Base-by-base conservation (phyloP, 306 rosid species). In the Lupinus albus region DNA sequence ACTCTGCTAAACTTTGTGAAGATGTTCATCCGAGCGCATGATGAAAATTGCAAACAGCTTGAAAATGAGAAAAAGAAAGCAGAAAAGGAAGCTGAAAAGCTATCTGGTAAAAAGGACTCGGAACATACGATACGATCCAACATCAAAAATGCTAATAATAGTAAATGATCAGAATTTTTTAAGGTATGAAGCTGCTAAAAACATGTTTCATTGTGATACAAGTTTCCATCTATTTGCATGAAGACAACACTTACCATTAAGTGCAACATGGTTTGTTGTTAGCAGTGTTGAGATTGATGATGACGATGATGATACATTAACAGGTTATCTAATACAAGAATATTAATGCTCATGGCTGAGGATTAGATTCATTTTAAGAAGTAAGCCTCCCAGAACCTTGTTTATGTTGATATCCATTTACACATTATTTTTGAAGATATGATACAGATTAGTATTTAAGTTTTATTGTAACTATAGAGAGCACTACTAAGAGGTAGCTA, bases 1-100 rank as follows among this genome's bases (percentile, higher is more conserved):
- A 87, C 96, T 15, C 81, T 87, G 47, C 81, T 76, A 61, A 89
- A 87, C 80, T 89, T 87, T 74, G 94, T 87, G 86, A 81, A 77
- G 73, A 81, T 87, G 94, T 89, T 89, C 33, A 50, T 66, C 30
- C 79, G 78, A 72, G 88, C 96, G 1, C 91, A 83, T 1, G 85
- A 72, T 4, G 96, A 89, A 77, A 87, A 89, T 62, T 58, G 84
- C 80, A 89, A 87, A 84, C 87, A 87, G 75, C 36, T 82, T 56
- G 91, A 83, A 71, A 70, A 80, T 0, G 96, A 87, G 12, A 85
- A 52, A 68, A 89, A 82, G 87, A 85, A 54, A 80, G 90, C 86
- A 0, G 84, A 63, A 54, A 86, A 86, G 80, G 90, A 84, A 84
- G 87, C 85, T 9, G 91, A 85, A 74, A 89, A 80, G 84, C 48